A percentile compares a stretch with the other conserved stretches of the same genome.
Conservation (phyloP, 2,329 filamentous ascomycete genomes). For the Blastomyces parvus region DNA sequence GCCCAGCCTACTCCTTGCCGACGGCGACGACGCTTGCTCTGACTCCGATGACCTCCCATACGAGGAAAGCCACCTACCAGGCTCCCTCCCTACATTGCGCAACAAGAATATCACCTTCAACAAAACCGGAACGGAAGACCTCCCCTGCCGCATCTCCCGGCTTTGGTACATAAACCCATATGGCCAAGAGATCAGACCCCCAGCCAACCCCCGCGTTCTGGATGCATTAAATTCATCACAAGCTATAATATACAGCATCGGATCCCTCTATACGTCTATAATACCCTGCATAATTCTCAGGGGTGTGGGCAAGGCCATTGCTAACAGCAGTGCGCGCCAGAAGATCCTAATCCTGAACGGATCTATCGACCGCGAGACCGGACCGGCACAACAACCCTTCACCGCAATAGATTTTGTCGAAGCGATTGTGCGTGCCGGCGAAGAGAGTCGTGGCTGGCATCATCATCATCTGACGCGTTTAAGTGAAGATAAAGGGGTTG, state of each 20-base stretch:
- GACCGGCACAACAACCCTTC: constrained; percentile 55
- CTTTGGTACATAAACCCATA: constrained; percentile 99
- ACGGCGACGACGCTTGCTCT: constrained; percentile 24
- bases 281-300: constrained; percentile 71
- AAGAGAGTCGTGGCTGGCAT: constrained; percentile 51
- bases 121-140: constrained; percentile 69
- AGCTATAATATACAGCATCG: constrained; percentile 80
- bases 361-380: constrained; percentile 75
- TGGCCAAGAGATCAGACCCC: constrained; percentile 84
- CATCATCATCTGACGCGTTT: constrained; percentile 7
- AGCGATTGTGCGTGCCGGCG: constrained; percentile 65
- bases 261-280: constrained; percentile 84
- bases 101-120: constrained; percentile 73
- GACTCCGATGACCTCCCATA: constrained; percentile 29
- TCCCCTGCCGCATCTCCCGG: constrained; percentile 66
- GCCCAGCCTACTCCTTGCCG: constrained; percentile 27
- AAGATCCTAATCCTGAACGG: constrained; percentile 84
- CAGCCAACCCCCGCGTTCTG: constrained; percentile 71
- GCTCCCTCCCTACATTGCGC: constrained; percentile 68
- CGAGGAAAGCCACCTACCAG: constrained; percentile 38
- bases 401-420: constrained; percentile 71
- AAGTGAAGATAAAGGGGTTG: constrained; percentile 1
- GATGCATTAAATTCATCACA: constrained; percentile 55
- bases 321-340: constrained; percentile 43
- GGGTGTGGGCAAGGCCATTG: constrained; percentile 60